Base-by-base conservation (phyloP, 129 eudicot genomes). In the Chrysanthemum seticuspe region DNA sequence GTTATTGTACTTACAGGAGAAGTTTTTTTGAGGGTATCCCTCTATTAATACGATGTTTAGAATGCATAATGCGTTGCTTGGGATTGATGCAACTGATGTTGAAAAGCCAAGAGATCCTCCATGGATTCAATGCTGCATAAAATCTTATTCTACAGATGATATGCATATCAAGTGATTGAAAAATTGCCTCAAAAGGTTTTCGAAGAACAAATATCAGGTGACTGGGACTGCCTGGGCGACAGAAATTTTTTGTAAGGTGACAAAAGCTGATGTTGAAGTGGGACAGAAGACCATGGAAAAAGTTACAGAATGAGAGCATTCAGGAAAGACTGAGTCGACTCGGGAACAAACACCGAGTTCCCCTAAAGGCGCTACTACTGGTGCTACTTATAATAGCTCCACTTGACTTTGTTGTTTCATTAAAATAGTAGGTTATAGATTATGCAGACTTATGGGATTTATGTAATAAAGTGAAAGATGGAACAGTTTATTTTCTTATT, bases 151-250 rank as follows among this genome's bases (percentile, higher is more conserved):
- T 19, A 19, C 21, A 19, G 21, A 19, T 19, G 21, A 19, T 19
- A 19, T 19, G 21, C 21, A 19, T 19, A 19, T 19, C 21, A 19
- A 19, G 21, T 19, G 21, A 19, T 19, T 19, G 21, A 19, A 19
- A 19, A 19, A 19, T 19, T 19, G 0, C 21, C 21, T 19, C 21
- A 19, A 19, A 19, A 19, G 21, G 21, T 19, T 19, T 19, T 19
- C 21, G 21, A 19, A 19, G 21, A 19, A 19, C 21, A 19, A 19
- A 19, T 19, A 19, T 19, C 21, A 19, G 21, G 21, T 94, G 86
- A 90, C 96, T 29, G 98, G 97, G 64, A 75, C 92, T 0, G 64
- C 97, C 2, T 94, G 98, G 98, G 90, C 85, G 0, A 74, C 93
- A 1, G 90, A 96, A 21, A 93, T 97, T 23, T 88, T 87, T 76